Percentiles rank a stretch among this genome's conserved stretches.
These are phyloP conservation scores for Podospora didyma DNA, from an alignment of 495 filamentous ascomycete species.

Conservation along the genomic window DNA sequence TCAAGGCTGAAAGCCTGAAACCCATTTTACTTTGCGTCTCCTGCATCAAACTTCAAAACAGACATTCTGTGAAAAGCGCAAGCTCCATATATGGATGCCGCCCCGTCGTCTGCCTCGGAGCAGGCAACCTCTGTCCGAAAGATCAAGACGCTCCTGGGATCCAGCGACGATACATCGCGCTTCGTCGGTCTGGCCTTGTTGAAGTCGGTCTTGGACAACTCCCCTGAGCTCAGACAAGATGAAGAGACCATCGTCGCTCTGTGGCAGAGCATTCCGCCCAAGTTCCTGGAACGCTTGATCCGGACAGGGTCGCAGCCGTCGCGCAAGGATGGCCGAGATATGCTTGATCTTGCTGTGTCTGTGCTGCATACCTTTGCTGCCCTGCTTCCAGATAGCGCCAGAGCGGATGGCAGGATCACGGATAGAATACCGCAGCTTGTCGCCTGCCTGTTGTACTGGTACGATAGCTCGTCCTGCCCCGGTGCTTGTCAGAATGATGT, in stretches of 20 bases:
- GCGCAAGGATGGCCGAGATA: constrained; percentile 42
- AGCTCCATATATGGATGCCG: too few relatives aligned
- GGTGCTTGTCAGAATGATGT: constrained; percentile 15
- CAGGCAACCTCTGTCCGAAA: constrained; percentile 29
- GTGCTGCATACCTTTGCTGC: constrained; percentile 56
- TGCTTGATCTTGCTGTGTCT: constrained; percentile 58
- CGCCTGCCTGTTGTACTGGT: constrained; percentile 50
- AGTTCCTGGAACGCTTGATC: constrained; percentile 58
- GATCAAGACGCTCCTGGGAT: constrained; percentile 44
- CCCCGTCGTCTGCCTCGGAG: constrained; percentile 1
- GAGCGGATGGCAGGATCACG: constrained; percentile 39
- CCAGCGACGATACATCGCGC: constrained; percentile 59
- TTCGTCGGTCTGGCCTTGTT: constrained; percentile 64
- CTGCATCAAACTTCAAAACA: too few relatives aligned
- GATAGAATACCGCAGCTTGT: constrained; percentile 48
- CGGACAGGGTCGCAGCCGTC: constrained; percentile 36
- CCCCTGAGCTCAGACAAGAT: constrained; percentile 38
- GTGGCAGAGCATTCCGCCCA: constrained; percentile 54
- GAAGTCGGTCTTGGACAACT: constrained; percentile 56
- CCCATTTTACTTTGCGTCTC: too few relatives aligned
- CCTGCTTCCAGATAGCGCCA: constrained; percentile 43
- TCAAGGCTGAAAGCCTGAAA: too few relatives aligned
- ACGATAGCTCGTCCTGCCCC: constrained; percentile 1
- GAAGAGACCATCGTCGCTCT: constrained; percentile 29
- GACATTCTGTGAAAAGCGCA: too few relatives aligned